phyloP scores from a whole-genome alignment of 2,329 filamentous ascomycete genomes.

The Cadophora sp. region DNA sequence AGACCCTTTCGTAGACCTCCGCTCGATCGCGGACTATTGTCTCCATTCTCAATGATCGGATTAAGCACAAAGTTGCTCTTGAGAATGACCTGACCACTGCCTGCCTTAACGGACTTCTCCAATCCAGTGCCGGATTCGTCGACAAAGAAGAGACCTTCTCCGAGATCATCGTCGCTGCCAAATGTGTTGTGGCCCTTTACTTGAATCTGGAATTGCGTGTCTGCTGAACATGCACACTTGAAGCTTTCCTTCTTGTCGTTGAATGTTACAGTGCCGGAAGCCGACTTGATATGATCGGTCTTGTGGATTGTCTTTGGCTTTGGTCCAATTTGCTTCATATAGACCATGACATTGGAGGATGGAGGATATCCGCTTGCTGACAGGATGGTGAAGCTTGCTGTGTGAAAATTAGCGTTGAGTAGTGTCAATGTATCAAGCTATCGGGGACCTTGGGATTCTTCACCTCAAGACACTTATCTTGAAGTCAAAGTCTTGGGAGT shows the following conservation, averaged over 20 bases:
- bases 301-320: slow-evolving; percentile 86
- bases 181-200: slow-evolving; percentile 88
- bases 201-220: slow-evolving; percentile 84
- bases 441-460: too few species aligned
- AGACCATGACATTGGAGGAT: slow-evolving; percentile 79
- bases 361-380: slow-evolving; percentile 80
- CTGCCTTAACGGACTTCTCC: slow-evolving; percentile 78
- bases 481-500: neutral
- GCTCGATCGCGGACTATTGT: slow-evolving; percentile 52
- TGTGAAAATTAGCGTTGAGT: neutral
- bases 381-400: slow-evolving; percentile 78
- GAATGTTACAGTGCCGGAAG: slow-evolving; percentile 69
- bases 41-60: slow-evolving; percentile 47
- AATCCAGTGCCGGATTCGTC: slow-evolving; percentile 73
- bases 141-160: slow-evolving; percentile 90
- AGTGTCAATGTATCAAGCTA: too few species aligned
- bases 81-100: slow-evolving; percentile 73
- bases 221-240: slow-evolving; percentile 78
- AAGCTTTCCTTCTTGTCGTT: slow-evolving; percentile 73
- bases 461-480: neutral
- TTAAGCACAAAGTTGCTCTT: slow-evolving; percentile 72
- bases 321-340: slow-evolving; percentile 69
- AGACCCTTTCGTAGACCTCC: slow-evolving; percentile 57
- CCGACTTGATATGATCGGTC: slow-evolving; percentile 86
- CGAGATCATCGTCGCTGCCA: slow-evolving; percentile 81